phyloP scores from a whole-genome alignment of 1,284 basidiomycete species.

The Phlebopus sp. region DNA sequence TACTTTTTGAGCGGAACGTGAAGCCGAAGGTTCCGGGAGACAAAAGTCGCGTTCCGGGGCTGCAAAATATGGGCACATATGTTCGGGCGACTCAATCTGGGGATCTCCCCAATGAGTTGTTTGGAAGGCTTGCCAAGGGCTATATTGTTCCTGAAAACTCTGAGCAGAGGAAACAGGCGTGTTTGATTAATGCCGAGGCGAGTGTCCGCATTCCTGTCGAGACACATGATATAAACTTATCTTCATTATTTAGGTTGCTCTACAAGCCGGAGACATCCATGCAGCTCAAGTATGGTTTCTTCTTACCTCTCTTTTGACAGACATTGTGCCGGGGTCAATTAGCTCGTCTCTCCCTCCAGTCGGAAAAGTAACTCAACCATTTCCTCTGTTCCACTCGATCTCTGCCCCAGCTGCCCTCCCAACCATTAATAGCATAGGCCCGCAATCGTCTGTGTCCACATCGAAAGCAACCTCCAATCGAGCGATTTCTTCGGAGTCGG shows the following conservation, averaged over 20 bases:
- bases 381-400: conserved; percentile 36
- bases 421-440: conserved; percentile 17
- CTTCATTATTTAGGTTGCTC: conserved; percentile 48
- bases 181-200: conserved; percentile 55
- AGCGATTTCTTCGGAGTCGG: conserved; percentile 27
- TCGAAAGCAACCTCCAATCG: conserved; percentile 26
- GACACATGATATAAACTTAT: neutral
- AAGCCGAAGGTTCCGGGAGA: conserved; percentile 54
- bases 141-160: conserved; percentile 61
- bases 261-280: conserved; percentile 56
- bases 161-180: conserved; percentile 38
- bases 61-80: conserved; percentile 57
- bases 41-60: conserved; percentile 40
- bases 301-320: conserved; percentile 54
- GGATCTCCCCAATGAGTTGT: conserved; percentile 41
- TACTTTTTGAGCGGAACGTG: conserved; percentile 36
- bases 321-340: conserved; percentile 39
- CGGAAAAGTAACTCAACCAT: conserved; percentile 17
- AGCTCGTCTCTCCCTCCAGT: conserved; percentile 27
- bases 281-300: conserved; percentile 72
- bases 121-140: conserved; percentile 62
- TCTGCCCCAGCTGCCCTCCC: conserved; percentile 45
- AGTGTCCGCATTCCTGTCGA: conserved; percentile 7
- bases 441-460: conserved; percentile 10
- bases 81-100: conserved; percentile 17